Evolutionary conservation across 345 rosid species (phyloP).

Genomic region (Pistacia atlantica): DNA sequence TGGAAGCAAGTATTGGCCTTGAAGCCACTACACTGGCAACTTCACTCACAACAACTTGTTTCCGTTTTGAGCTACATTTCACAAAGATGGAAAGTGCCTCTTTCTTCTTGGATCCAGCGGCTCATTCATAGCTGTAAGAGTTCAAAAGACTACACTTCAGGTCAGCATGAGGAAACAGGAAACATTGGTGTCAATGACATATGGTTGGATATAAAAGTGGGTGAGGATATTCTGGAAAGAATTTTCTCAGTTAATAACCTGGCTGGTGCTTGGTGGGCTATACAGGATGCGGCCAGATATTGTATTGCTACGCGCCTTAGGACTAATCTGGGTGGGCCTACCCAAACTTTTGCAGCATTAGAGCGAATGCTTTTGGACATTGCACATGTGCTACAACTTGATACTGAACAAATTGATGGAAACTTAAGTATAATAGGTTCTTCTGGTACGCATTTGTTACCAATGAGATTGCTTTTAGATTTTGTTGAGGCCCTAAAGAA

Average conservation of each 20-base stretch:
- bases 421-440: slow-evolving; percentile 69
- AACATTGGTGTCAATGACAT: slow-evolving; percentile 39
- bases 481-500: slow-evolving; percentile 92
- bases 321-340: slow-evolving; percentile 95
- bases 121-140: slow-evolving; percentile 57
- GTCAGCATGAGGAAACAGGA: slow-evolving; percentile 61
- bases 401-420: slow-evolving; percentile 77
- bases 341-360: slow-evolving; percentile 92
- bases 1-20: slow-evolving; percentile 91
- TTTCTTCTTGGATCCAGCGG: slow-evolving; percentile 84
- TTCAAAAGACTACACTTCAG: slow-evolving; percentile 43
- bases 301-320: slow-evolving; percentile 82
- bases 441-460: slow-evolving; percentile 87
- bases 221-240: slow-evolving; percentile 66
- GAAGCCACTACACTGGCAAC: slow-evolving; percentile 68
- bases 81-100: slow-evolving; percentile 87
- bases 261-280: slow-evolving; percentile 98
- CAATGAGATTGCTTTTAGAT: slow-evolving; percentile 90
- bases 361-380: slow-evolving; percentile 93
- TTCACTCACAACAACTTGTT: slow-evolving; percentile 89
- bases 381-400: slow-evolving; percentile 80
- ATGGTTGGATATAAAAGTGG: slow-evolving; percentile 58
- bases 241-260: slow-evolving; percentile 68
- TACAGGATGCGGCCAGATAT: slow-evolving; percentile 93
- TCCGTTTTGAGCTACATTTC: slow-evolving; percentile 88